Base-by-base conservation (phyloP, 1,139 yeast genomes). In the Yamadazyma friedrichii region DNA sequence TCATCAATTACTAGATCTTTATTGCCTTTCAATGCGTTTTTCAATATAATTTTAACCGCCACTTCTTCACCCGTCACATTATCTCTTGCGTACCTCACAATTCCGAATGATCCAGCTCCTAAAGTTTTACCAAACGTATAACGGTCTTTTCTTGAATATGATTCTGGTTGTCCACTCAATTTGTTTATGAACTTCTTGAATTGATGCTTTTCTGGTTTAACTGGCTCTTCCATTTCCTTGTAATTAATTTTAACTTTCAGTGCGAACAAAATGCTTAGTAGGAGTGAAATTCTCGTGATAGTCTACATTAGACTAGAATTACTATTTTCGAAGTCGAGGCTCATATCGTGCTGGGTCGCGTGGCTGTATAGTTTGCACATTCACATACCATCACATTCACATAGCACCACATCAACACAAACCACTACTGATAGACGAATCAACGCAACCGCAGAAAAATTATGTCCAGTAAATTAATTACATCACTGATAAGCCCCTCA, bases 61-160 rank as follows among this genome's bases (percentile, higher is more conserved):
- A 88, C 95, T 43, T 85, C 82, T 50, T 85, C 88, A 35, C 73
- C 70, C 6, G 83, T 79, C 17, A 63, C 61, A 44, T 68, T 65
- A 52, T 77, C 75, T 36, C 82, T 68, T 1, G 96, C 96, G 51
- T 80, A 79, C 51, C 95, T 73, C 4, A 89, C 97, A 15, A 88
- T 84, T 27, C 97, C 96, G 66, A 86, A 89, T 1, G 95, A 80
- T 2, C 97, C 97, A 1, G 95, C 96, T 6, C 97, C 97, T 13
- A 89, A 65, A 0, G 94, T 85, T 49, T 76, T 78, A 9, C 94
- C 95, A 59, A 88, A 84, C 3, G 79, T 73, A 55, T 85, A 88
- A 46, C 75, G 71, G 34, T 72, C 61, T 59, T 87, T 88, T 49
- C 84, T 74, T 25, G 71, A 59, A 55, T 84, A 84, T 11, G 87